These are phyloP conservation scores for Globisporangium middletonii DNA, from an alignment of 352 stramenopile species.

Conservation along the genomic window DNA sequence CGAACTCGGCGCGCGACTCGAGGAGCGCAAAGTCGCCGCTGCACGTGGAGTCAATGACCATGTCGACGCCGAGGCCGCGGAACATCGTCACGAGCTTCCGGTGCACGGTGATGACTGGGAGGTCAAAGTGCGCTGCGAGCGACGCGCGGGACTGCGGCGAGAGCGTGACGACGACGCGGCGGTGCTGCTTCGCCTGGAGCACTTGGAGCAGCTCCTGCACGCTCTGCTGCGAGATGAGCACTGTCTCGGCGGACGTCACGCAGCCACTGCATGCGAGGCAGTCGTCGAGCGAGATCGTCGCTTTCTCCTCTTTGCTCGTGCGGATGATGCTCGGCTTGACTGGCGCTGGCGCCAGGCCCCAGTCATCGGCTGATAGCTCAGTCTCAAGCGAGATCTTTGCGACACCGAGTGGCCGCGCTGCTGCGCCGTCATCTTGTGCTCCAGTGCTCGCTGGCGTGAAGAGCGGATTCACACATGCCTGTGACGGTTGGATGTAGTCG, in stretches of 20 bases:
- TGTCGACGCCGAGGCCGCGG: slow-evolving; percentile 76
- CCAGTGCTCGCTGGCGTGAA: slow-evolving; percentile 49
- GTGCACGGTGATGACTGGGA: slow-evolving; percentile 61
- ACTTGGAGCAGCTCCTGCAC: slow-evolving; percentile 82
- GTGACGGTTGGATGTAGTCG: slow-evolving; percentile 92
- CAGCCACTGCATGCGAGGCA: slow-evolving; percentile 97
- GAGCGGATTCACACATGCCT: slow-evolving; percentile 92
- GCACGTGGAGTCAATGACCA: slow-evolving; percentile 90
- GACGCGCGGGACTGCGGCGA: slow-evolving; percentile 87
- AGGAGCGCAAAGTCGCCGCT: slow-evolving; percentile 91
- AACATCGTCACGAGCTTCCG: slow-evolving; percentile 76
- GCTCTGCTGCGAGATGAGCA: slow-evolving; percentile 96
- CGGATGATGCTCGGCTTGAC: slow-evolving; percentile 76
- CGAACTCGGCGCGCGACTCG: slow-evolving; percentile 89
- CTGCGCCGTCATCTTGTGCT: neutral
- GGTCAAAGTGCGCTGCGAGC: slow-evolving; percentile 72
- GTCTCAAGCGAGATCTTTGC: slow-evolving; percentile 76
- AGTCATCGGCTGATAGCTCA: slow-evolving; percentile 62
- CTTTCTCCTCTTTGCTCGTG: slow-evolving; percentile 70
- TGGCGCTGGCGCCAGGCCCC: slow-evolving; percentile 24
- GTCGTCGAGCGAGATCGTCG: slow-evolving; percentile 93
- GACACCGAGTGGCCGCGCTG: slow-evolving; percentile 19
- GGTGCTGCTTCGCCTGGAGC: slow-evolving; percentile 35
- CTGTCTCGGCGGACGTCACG: slow-evolving; percentile 97
- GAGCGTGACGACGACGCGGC: slow-evolving; percentile 79